Conservation (phyloP, 768 basidiomycete species). For the Boletus subparvulus region DNA sequence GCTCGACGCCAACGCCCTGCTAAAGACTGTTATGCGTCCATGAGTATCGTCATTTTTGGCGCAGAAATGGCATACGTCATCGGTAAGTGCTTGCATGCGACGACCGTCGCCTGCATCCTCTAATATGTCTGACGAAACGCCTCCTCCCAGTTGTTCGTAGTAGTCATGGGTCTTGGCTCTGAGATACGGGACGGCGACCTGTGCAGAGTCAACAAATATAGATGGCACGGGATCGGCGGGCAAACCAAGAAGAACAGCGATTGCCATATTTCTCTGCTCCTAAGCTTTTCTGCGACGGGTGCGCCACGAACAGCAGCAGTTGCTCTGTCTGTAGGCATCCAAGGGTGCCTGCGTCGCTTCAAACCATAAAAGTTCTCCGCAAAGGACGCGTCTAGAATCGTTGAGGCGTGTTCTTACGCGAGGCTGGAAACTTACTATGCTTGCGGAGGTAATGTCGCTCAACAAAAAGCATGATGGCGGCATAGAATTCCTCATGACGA, state of each 20-base stretch:
- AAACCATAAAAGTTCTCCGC: conserved; percentile 96
- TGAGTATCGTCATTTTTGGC: conserved; percentile 3
- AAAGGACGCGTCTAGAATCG: conserved; percentile 77
- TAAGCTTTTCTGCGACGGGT: conserved; percentile 63
- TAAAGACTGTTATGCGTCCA: conserved; percentile 41
- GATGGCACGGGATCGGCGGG: neutral
- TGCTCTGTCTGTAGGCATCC: conserved; percentile 67
- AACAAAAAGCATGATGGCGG: conserved; percentile 81
- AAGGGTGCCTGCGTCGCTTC: conserved; percentile 71
- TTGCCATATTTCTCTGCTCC: conserved; percentile 64
- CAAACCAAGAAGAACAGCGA: conserved; percentile 81
- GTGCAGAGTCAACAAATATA: conserved; percentile 1
- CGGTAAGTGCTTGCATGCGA: conserved; percentile 46
- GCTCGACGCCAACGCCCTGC: conserved; percentile 52
- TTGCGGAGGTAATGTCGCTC: conserved; percentile 88
- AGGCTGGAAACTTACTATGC: conserved; percentile 56
- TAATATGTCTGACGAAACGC: conserved; percentile 62
- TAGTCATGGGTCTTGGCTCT: conserved; percentile 88
- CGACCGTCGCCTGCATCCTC: conserved; percentile 50
- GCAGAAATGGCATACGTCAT: conserved; percentile 45
- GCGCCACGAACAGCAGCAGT: conserved; percentile 65
- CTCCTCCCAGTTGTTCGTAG: conserved; percentile 88
- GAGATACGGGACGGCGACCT: conserved; percentile 86
- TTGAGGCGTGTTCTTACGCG: neutral
- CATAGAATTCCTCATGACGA: conserved; percentile 95